These are phyloP conservation scores for Tubosaeta sp. DNA, from an alignment of 768 basidiomycete species.

Conservation along the genomic window DNA sequence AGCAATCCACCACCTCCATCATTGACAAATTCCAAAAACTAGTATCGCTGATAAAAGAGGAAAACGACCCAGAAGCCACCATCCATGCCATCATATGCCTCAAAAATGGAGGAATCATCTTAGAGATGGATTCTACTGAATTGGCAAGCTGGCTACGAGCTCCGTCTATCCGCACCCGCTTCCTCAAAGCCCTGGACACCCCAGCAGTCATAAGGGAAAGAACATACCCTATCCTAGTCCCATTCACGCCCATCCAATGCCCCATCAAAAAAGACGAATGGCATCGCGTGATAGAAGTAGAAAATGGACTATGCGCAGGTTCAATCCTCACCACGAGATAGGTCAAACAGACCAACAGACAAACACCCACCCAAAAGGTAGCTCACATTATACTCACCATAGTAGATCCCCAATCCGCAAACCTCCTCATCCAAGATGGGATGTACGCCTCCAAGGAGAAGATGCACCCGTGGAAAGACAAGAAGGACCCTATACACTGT, in stretches of 20 bases:
- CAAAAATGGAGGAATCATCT: not conserved
- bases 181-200: not conserved
- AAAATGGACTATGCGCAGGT: not conserved
- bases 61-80: not conserved
- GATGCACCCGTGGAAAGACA: conserved; percentile 1
- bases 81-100: not conserved
- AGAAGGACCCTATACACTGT: not conserved
- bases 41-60: not conserved
- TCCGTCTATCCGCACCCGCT: not conserved
- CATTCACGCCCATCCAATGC: not conserved
- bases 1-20: not conserved
- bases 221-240: not conserved
- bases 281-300: not conserved
- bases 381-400: not conserved
- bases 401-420: not conserved
- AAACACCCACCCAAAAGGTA: not conserved
- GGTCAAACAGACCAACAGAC: not conserved
- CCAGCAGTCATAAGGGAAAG: not conserved
- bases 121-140: not conserved
- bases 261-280: not conserved
- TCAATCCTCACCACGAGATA: not conserved
- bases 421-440: not conserved
- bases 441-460: not conserved
- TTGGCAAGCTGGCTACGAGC: not conserved
- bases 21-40: not conserved